These are phyloP conservation scores for Colletotrichum godetiae DNA, from an alignment of 2,329 filamentous ascomycete species.

Conservation along the genomic window DNA sequence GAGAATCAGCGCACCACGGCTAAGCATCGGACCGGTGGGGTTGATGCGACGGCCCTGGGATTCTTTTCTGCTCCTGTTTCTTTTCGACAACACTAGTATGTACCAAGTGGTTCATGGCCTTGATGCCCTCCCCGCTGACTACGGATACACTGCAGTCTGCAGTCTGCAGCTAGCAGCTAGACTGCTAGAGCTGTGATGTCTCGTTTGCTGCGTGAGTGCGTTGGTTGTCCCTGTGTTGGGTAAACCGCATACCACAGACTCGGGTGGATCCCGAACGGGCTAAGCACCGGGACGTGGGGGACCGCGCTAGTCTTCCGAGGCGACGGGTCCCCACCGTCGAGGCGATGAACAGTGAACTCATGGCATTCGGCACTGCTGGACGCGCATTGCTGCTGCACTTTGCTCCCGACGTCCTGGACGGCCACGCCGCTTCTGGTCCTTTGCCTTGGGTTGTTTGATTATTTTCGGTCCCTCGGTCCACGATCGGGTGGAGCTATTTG, in stretches of 20 bases:
- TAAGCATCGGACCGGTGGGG: not conserved
- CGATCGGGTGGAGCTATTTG: not conserved
- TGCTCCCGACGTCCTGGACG: not conserved
- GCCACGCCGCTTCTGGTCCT: slow-evolving; percentile 5
- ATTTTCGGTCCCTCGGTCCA: not conserved
- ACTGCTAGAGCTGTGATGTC: no score
- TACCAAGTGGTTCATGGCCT: not conserved
- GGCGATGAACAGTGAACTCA: not conserved
- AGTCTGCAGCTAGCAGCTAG: no score
- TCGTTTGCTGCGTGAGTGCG: no score
- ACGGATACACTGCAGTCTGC: no score
- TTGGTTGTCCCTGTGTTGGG: not conserved
- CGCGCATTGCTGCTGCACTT: not conserved
- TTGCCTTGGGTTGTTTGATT: not conserved
- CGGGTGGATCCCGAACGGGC: not conserved
- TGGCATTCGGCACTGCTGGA: slow-evolving; percentile 1
- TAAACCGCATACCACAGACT: not conserved
- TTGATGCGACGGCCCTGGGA: slow-evolving; percentile 1
- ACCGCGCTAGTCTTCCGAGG: not conserved
- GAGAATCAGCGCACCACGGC: not conserved
- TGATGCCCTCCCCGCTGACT: no score
- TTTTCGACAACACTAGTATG: not conserved
- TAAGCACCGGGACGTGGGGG: slow-evolving; percentile 17
- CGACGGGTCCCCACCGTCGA: not conserved
- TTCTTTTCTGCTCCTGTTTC: not conserved